Evolutionary conservation across 306 rosid genomes (phyloP).

Genomic region (Cucurbita pepo): DNA sequence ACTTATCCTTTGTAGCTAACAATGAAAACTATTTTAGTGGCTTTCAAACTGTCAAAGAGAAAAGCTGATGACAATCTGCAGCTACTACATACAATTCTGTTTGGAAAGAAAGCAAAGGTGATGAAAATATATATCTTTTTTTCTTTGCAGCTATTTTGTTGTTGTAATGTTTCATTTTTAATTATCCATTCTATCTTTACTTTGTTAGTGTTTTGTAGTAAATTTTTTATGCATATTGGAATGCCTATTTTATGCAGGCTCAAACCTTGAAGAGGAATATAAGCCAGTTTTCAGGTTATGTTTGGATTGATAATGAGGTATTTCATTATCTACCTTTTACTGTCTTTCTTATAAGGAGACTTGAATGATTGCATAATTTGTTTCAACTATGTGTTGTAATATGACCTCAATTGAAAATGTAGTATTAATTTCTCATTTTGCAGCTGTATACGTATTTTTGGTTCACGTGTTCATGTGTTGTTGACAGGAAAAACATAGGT

Average conservation of each 20-base stretch:
- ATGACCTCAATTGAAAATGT: not conserved
- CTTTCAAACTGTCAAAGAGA: conserved; percentile 86
- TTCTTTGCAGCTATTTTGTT: not conserved
- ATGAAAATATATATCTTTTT: not conserved
- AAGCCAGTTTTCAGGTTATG: conserved; percentile 72
- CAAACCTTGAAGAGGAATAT: conserved; percentile 55
- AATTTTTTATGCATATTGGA: not conserved
- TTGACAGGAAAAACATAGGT: conserved; percentile 63
- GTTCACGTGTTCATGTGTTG: not conserved
- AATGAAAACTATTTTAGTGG: conserved; percentile 52
- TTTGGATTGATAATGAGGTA: conserved; percentile 87
- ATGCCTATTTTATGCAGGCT: conserved; percentile 23
- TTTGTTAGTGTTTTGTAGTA: not conserved
- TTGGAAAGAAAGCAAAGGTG: conserved; percentile 88
- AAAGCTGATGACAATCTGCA: conserved; percentile 84
- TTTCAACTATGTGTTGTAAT: not conserved
- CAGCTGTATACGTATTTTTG: not conserved
- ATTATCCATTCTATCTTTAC: not conserved
- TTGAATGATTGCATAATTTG: not conserved
- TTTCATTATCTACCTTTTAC: not conserved
- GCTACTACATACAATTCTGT: conserved; percentile 61
- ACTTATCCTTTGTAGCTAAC: not conserved
- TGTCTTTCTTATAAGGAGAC: not conserved
- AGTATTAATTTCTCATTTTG: not conserved
- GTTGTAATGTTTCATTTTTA: not conserved